phyloP scores from a whole-genome alignment of 1,284 basidiomycete species.

The Sporisorium sorghi region DNA sequence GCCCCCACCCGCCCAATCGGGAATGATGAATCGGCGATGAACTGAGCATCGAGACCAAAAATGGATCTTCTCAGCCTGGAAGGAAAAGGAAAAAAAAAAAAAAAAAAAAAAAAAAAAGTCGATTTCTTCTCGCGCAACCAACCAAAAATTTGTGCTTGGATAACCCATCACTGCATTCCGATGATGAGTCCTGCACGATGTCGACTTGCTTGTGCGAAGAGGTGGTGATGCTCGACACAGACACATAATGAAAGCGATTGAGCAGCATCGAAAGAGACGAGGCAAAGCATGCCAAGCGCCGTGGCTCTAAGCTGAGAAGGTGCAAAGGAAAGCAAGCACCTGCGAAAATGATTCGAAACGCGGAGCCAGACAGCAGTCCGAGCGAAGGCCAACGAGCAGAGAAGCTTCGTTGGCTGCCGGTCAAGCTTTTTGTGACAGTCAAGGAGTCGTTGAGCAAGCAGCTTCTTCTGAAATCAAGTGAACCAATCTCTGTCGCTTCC shows the following conservation, averaged over 20 bases:
- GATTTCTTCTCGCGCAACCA: constrained; percentile 20
- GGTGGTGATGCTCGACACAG: too few relatives aligned
- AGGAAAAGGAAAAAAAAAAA: constrained; percentile 1
- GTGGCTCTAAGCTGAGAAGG: background rate
- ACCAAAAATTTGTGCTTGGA: constrained; percentile 31
- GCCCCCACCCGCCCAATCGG: background rate
- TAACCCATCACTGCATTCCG: too few relatives aligned
- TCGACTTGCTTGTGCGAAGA: too few relatives aligned
- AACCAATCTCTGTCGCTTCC: background rate
- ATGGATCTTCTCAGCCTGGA: background rate
- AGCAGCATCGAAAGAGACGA: too few relatives aligned
- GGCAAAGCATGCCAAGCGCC: too few relatives aligned
- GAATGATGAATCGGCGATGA: constrained; percentile 10
- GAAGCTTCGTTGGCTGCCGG: background rate
- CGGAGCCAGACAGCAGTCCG: constrained; percentile 12
- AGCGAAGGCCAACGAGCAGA: background rate
- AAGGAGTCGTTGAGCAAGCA: too few relatives aligned
- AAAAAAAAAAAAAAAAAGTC: constrained; percentile 7
- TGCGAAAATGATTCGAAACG: constrained; percentile 41
- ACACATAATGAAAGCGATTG: too few relatives aligned
- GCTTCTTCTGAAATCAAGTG: constrained; percentile 27
- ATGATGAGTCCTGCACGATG: too few relatives aligned
- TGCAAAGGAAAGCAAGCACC: constrained; percentile 2
- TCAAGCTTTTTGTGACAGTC: too few relatives aligned
- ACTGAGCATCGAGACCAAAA: constrained; percentile 4